phyloP scores from a whole-genome alignment of 108 stramenopile genomes.

The Pseudonitzschia multistriata region DNA sequence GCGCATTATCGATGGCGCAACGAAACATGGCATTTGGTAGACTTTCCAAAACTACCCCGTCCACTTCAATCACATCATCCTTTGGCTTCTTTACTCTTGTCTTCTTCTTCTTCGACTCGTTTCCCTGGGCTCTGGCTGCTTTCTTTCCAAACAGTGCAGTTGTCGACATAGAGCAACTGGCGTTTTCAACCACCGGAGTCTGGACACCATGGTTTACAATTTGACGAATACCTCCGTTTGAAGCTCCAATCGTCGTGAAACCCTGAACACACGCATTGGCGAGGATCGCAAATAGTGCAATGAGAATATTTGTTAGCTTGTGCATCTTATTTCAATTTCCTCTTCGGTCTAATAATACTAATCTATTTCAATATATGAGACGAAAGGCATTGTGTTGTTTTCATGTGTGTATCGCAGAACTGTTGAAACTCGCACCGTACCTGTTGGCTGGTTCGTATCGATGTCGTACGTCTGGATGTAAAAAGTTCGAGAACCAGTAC shows the following conservation, averaged over 20 bases:
- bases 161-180: conserved; percentile 5
- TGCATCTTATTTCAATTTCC: background rate
- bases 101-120: conserved; percentile 63
- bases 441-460: background rate
- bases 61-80: conserved; percentile 91
- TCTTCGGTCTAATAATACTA: background rate
- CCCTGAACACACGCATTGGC: background rate
- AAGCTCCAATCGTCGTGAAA: conserved; percentile 3
- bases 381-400: no score
- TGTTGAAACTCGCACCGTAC: no score
- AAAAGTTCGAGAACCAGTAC: no score
- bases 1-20: conserved; percentile 78
- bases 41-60: conserved; percentile 80
- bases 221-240: background rate
- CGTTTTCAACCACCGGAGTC: background rate
- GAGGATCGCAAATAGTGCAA: background rate
- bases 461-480: background rate
- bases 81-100: conserved; percentile 76
- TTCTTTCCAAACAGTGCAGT: conserved; percentile 71
- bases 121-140: conserved; percentile 71
- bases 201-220: background rate
- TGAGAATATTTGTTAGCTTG: conserved; percentile 2
- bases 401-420: no score
- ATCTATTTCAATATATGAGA: background rate
- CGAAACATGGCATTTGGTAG: conserved; percentile 94